Evolutionary conservation across 768 basidiomycete species (phyloP), one percentile per base, ranked within the genome.

Genomic region (Termitomyces sp.): DNA sequence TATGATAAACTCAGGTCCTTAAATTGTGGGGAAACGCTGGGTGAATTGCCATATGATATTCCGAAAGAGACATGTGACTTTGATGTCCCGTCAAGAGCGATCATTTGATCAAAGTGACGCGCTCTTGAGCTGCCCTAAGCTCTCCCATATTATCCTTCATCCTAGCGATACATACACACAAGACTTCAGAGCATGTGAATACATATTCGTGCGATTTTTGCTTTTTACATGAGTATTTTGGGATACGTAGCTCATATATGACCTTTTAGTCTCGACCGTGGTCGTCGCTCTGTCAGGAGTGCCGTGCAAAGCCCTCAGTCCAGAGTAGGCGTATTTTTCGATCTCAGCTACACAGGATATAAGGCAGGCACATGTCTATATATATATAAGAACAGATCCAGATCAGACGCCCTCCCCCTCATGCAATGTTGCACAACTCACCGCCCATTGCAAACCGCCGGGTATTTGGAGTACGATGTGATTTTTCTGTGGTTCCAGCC

Each of bases 11-110:
- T 12, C 47, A 59, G 58, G 55, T 60, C 48, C 56, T 60, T 61
- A 56, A 60, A 59, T 53, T 48, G 57, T 59, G 60, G 58, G 50
- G 59, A 58, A 51, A 20, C 41, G 20, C 9, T 50, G 40, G 52
- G 23, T 32, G 28, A 47, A 33, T 55, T 56, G 44, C 60, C 50
- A 60, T 60, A 62, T 61, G 63, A 59, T 64, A 56, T 47, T 50
- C 32, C 8, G 40, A 41, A n/a, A 43, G 16, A 32, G 26, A 35
- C 62, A 63, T 60, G 62, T 63, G 62, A 63, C 59, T 53, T n/a
- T n/a, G 40, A 6, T 41, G 40, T 38, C 14, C 35, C 35, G 35
- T 38, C 40, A n/a, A 41, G 3, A 28, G 5, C 18, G 30, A 50
- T 50, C 32, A 50, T 50, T 33, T 49, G 48, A 49, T 50, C n/a